These are phyloP conservation scores for Butyriboletus loyo DNA, from an alignment of 768 basidiomycete genomes.

Conservation along the genomic window DNA sequence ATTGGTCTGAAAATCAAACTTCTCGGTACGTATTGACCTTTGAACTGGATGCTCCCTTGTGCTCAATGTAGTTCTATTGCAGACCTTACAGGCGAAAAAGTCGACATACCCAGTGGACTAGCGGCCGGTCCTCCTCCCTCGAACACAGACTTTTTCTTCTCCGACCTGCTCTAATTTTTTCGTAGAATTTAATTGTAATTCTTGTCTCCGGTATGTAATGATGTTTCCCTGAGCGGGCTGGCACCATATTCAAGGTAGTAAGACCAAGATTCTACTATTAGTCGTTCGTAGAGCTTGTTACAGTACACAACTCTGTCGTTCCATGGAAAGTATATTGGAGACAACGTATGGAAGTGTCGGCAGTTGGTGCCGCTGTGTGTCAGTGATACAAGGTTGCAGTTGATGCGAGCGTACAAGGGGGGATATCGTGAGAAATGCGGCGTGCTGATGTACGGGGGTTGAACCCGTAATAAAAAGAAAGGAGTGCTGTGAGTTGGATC, in stretches of 20 bases:
- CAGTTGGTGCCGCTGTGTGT: slow-evolving; percentile 54
- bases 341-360: slow-evolving; percentile 33
- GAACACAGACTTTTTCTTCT: slow-evolving; percentile 84
- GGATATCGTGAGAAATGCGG: slow-evolving; percentile 10
- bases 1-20: slow-evolving; percentile 91
- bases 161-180: slow-evolving; percentile 46
- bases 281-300: slow-evolving; percentile 21
- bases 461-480: slow-evolving; percentile 64
- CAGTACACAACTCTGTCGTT: slow-evolving; percentile 16
- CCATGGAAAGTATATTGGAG: slow-evolving; percentile 16
- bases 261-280: slow-evolving; percentile 20
- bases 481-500: slow-evolving; percentile 31
- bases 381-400: slow-evolving; percentile 27
- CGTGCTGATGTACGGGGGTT: slow-evolving; percentile 68
- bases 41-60: neutral
- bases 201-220: neutral
- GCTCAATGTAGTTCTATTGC: neutral
- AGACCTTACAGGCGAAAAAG: slow-evolving; percentile 88
- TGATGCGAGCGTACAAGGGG: slow-evolving; percentile 20
- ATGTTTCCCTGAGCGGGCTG: neutral
- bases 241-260: slow-evolving; percentile 2
- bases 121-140: slow-evolving; percentile 74
- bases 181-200: slow-evolving; percentile 10
- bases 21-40: slow-evolving; percentile 51
- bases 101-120: slow-evolving; percentile 82